phyloP scores from a whole-genome alignment of 768 basidiomycete genomes.

The Ephemerocybe angulata region DNA sequence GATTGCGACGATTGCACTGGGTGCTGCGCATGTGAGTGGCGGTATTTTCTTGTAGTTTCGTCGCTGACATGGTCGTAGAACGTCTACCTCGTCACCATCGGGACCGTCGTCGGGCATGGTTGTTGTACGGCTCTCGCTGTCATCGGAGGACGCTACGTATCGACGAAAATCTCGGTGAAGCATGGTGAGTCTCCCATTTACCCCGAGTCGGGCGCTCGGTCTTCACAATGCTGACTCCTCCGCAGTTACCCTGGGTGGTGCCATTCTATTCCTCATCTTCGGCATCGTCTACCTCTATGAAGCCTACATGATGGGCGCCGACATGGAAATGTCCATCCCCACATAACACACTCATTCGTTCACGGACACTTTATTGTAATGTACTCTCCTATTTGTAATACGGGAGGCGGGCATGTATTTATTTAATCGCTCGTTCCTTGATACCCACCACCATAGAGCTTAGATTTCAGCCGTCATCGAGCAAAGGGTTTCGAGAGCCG shows the following conservation, averaged over 20 bases:
- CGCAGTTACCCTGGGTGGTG: conserved; percentile 82
- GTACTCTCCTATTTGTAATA: too few species aligned
- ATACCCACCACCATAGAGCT: too few species aligned
- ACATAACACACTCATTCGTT: too few species aligned
- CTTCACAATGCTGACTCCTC: neutral
- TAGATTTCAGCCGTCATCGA: too few species aligned
- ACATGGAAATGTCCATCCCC: conserved; percentile 11
- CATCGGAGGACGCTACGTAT: conserved; percentile 88
- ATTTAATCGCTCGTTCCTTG: too few species aligned
- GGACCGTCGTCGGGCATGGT: conserved; percentile 86
- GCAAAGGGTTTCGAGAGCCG: too few species aligned
- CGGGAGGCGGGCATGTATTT: too few species aligned
- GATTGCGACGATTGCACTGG: conserved; percentile 94
- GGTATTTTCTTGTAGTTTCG: neutral
- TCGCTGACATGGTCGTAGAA: conserved; percentile 49
- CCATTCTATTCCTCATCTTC: conserved; percentile 79
- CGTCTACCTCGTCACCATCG: conserved; percentile 84
- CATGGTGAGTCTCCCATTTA: conserved; percentile 57
- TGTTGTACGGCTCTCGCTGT: conserved; percentile 88
- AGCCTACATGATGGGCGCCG: conserved; percentile 38
- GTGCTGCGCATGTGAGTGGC: conserved; percentile 80
- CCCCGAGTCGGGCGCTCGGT: neutral
- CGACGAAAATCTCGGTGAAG: conserved; percentile 93
- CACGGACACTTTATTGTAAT: too few species aligned
- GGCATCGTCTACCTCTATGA: conserved; percentile 75